Base-by-base conservation (phyloP, 2,329 filamentous ascomycete genomes). In the Ascochyta clinopodiicola region DNA sequence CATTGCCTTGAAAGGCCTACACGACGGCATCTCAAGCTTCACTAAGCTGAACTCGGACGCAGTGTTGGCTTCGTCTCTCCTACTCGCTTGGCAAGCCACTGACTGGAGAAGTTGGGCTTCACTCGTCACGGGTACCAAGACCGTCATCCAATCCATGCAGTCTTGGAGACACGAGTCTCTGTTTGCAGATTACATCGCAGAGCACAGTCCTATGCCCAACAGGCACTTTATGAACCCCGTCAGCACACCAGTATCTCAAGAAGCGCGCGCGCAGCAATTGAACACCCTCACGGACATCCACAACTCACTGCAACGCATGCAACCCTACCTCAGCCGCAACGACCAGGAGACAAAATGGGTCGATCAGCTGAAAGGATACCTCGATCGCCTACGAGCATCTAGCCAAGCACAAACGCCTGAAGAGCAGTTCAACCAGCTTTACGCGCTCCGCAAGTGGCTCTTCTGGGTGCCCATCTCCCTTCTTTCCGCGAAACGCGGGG, bases 81-180 rank as follows among this genome's bases (percentile, higher is more conserved):
- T 98, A 43, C 84, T 99, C 44, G 96, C 93, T 34, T 98, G 95
- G 93, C 94, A 98, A 79, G 91, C 92, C 51, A 95, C 89, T 57
- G 94, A 98, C 80, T 98, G 93, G 94, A 96, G 84, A 82, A 88
- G 80, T 77, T 98, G 94, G 94, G 92, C 89, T 60, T 93, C 93
- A 63, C 81, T 97, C 57, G 95, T 96, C 82, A 51, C 53, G 22
- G 48, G 48, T n/a, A 51, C 48, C 8, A 57, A 57, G 22, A 72
- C 93, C 89, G 87, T 98, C 48, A 89, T 97, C 63, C 88, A 92
- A 68, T 89, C 91, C 38, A 98, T 98, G 92, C 90, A 93, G 61
- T 84, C 86, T 13, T 96, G 91, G 92, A 92, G 92, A 75, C 88
- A 96, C 67, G 89, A 96, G 73, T 97, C 93, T 31, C 86, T 92